A percentile compares a stretch with the other conserved stretches of the same genome.
phyloP scores from a whole-genome alignment of 345 rosid species.

The Eucalyptus marginata region DNA sequence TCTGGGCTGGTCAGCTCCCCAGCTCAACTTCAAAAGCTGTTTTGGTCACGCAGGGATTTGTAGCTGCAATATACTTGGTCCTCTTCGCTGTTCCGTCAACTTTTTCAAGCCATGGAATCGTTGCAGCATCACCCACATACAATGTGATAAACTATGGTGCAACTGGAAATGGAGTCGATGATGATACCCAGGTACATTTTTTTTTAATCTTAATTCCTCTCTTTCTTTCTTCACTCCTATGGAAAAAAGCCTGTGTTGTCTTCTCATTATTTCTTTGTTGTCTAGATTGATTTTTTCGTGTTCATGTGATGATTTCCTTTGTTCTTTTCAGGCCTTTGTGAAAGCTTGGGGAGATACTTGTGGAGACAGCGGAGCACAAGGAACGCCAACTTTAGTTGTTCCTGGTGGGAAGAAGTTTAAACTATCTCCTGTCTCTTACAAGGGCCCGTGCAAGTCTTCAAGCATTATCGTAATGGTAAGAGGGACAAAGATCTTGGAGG shows the following conservation, averaged over 20 bases:
- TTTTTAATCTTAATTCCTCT: not conserved
- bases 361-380: not conserved
- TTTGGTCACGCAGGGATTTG: not conserved
- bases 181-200: not conserved
- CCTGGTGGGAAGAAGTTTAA: slow-evolving; percentile 1
- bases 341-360: slow-evolving; percentile 12
- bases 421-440: not conserved
- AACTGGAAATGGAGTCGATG: not conserved
- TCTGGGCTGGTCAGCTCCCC: not conserved
- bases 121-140: not conserved
- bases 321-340: slow-evolving; percentile 8
- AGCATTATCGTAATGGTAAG: not conserved
- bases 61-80: not conserved
- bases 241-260: not conserved
- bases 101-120: not conserved
- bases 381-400: not conserved
- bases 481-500: not conserved
- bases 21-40: not conserved
- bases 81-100: not conserved
- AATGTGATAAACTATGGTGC: not conserved
- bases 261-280: not conserved
- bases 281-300: not conserved
- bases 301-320: not conserved
- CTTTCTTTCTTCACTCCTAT: not conserved
- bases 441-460: slow-evolving; percentile 17